These are phyloP conservation scores for Pogostemon cablin DNA, from an alignment of 257 asterid species.

Conservation along the genomic window DNA sequence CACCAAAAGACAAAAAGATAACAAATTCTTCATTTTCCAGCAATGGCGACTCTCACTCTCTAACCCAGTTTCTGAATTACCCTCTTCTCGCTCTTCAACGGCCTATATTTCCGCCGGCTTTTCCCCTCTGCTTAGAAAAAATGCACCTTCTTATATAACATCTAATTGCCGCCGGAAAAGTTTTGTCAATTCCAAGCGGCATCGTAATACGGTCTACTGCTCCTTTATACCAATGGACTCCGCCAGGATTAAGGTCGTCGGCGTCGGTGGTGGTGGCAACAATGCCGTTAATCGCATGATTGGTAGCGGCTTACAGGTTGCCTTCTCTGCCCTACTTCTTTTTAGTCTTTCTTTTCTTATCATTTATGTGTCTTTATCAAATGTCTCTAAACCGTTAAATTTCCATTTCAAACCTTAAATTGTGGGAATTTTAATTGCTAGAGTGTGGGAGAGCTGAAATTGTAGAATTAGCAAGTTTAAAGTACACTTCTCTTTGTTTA, in stretches of 20 bases:
- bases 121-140: slow-evolving; percentile 43
- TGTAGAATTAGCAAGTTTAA: neutral
- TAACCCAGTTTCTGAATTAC: slow-evolving; percentile 53
- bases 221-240: slow-evolving; percentile 66
- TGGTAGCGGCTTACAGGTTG: slow-evolving; percentile 87
- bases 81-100: slow-evolving; percentile 47
- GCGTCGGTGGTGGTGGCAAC: slow-evolving; percentile 98
- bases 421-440: slow-evolving; percentile 19
- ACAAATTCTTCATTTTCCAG: slow-evolving; percentile 31
- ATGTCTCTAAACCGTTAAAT: neutral
- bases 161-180: slow-evolving; percentile 49
- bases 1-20: slow-evolving; percentile 25
- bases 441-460: slow-evolving; percentile 1
- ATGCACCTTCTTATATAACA: slow-evolving; percentile 39
- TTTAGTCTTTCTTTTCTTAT: neutral
- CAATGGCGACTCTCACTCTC: slow-evolving; percentile 56
- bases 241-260: slow-evolving; percentile 93
- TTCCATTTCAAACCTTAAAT: neutral
- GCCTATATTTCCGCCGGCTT: slow-evolving; percentile 46
- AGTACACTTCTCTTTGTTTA: neutral
- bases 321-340: slow-evolving; percentile 14
- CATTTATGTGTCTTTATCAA: neutral
- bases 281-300: slow-evolving; percentile 99
- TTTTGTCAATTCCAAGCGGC: slow-evolving; percentile 40
- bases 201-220: slow-evolving; percentile 48